Evolutionary conservation across 352 stramenopile species (phyloP).

Genomic region (Pythium graminicola): DNA sequence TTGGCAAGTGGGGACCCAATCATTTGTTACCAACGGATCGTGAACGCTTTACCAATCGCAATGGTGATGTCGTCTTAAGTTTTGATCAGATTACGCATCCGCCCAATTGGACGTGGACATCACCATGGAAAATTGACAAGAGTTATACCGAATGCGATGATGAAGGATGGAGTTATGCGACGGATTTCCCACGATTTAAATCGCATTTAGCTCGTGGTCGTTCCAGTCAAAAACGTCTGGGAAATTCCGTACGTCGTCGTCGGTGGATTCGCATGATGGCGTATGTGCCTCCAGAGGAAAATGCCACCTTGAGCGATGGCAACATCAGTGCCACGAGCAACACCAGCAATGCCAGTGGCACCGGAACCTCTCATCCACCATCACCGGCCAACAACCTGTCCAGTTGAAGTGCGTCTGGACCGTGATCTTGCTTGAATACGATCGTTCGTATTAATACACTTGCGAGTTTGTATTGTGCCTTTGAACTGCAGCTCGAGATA

Average conservation of each 20-base stretch:
- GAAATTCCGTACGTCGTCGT: constrained; percentile 62
- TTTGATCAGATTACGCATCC: constrained; percentile 75
- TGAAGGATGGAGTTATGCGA: constrained; percentile 85
- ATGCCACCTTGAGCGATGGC: not conserved
- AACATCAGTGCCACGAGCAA: constrained; percentile 1
- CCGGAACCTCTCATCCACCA: too few species aligned
- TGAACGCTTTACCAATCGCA: constrained; percentile 73
- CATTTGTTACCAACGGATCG: constrained; percentile 77
- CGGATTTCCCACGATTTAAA: constrained; percentile 83
- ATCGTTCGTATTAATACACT: too few species aligned
- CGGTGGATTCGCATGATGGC: constrained; percentile 86
- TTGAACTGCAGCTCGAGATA: too few species aligned
- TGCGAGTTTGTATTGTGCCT: too few species aligned
- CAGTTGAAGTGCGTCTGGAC: too few species aligned
- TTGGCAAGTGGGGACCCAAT: constrained; percentile 83
- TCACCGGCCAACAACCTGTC: too few species aligned
- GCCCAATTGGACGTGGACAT: constrained; percentile 77
- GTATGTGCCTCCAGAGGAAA: constrained; percentile 47
- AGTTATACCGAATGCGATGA: constrained; percentile 86
- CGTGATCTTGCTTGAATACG: too few species aligned
- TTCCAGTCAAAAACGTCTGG: constrained; percentile 69
- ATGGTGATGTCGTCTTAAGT: constrained; percentile 67
- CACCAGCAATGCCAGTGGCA: too few species aligned
- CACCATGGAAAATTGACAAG: constrained; percentile 82
- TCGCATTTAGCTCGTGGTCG: constrained; percentile 69